Evolutionary conservation across 2,329 filamentous ascomycete species (phyloP), one percentile per base, ranked within the genome.

Genomic region (Ophiostoma ulmi): DNA sequence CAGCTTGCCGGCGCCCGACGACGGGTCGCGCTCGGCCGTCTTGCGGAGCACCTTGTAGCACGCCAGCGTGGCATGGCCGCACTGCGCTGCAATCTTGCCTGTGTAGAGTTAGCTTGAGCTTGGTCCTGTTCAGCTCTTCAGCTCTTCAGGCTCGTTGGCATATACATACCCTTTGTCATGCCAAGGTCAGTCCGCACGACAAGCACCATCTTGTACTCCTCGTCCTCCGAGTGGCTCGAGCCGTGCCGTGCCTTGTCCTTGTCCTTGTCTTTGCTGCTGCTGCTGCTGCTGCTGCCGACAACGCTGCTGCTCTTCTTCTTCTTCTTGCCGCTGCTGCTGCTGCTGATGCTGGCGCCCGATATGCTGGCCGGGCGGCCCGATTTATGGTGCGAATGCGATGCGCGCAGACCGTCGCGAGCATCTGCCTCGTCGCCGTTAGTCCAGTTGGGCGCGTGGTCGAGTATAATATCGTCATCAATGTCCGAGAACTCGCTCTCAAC

Each of bases 51-150:
- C 83, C 83, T 97, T 98, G 88, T 97, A 99, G 86, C 94, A 98
- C 70, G 94, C 94, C 71, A 99, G 89, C 3, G 94, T 97, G n/a
- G 95, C 95, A 80, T 98, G 95, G 68, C 90, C 91, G 81, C 91
- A 94, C 81, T 98, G 95, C 8, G 95, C 95, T 71, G 93, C 95
- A 77, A 98, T 97, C 85, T 99, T 99, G 77, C 94, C 94, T 97
- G 2, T 7, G 20, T 10, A 3, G 38, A 13, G 44, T 48, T 48
- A 48, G 44, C 17, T 31, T 31, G 44, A 6, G 17, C 17, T 20
- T 58, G 31, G 31, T 31, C 31, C 39, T 31, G 31, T 38, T 1
- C 0, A 14, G 11, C 41, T 44, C n/a, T n/a, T n/a, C n/a, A n/a
- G n/a, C n/a, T n/a, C n/a, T n/a, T n/a, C 14, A n/a, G 4, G 31